A percentile compares a stretch with the other conserved stretches of the same genome.
These are phyloP conservation scores for Nelumbo lutea DNA, from an alignment of 164 flowering plant species.

Conservation along the genomic window DNA sequence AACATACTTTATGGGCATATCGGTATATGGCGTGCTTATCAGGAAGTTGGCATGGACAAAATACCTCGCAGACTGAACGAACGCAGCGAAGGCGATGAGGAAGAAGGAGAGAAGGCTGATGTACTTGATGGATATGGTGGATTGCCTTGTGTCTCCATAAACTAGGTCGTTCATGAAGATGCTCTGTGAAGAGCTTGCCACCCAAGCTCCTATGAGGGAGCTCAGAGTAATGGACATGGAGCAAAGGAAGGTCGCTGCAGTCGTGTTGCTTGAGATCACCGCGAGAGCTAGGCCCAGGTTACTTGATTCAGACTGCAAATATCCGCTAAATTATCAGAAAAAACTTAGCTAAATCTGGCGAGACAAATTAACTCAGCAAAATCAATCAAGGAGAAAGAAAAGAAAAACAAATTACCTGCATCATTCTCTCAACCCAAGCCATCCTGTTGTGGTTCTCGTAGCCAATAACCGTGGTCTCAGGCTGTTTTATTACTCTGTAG, in stretches of 20 bases:
- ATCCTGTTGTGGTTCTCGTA: conserved; percentile 59
- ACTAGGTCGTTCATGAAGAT: conserved; percentile 30
- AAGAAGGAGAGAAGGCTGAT: conserved; percentile 46
- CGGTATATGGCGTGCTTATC: conserved; percentile 31
- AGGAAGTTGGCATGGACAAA: conserved; percentile 52
- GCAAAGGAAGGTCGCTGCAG: conserved; percentile 49
- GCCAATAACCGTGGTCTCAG: conserved; percentile 56
- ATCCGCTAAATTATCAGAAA: background rate
- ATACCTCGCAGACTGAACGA: conserved; percentile 45
- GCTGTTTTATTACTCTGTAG: conserved; percentile 36
- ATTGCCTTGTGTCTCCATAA: conserved; percentile 44
- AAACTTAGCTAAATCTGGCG: background rate
- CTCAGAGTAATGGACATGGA: conserved; percentile 46
- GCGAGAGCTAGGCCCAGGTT: conserved; percentile 33
- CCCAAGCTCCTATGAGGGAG: conserved; percentile 68
- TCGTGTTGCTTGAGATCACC: conserved; percentile 38
- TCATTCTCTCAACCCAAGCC: conserved; percentile 61
- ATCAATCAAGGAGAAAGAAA: background rate
- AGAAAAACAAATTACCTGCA: conserved; percentile 35
- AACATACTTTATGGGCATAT: conserved; percentile 21
- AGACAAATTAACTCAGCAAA: background rate
- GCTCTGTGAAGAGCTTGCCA: conserved; percentile 33
- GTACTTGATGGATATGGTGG: conserved; percentile 48
- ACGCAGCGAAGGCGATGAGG: conserved; percentile 53
- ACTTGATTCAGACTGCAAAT: conserved; percentile 27